Evolutionary conservation across 495 filamentous ascomycete species (phyloP).

Genomic region (Neurospora cerealis): DNA sequence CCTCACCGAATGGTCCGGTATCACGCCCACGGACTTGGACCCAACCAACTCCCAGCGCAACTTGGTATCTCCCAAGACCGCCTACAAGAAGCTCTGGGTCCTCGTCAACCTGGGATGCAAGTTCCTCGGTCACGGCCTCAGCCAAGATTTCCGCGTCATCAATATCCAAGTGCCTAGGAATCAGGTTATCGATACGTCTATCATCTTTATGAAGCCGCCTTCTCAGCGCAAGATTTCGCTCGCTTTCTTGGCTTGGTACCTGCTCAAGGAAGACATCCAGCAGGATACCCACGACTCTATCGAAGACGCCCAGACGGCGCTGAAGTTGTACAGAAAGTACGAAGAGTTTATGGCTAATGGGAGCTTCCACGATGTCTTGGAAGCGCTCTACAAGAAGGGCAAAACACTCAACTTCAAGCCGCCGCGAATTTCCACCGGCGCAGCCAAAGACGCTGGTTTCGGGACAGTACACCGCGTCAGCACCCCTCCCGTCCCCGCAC

Average conservation of each 20-base stretch:
- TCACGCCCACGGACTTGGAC: slow-evolving; percentile 76
- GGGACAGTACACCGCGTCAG: not conserved
- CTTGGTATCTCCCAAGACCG: slow-evolving; percentile 76
- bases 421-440: slow-evolving; percentile 30
- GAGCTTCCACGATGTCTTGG: slow-evolving; percentile 63
- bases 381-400: slow-evolving; percentile 71
- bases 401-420: slow-evolving; percentile 63
- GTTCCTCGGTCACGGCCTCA: slow-evolving; percentile 88
- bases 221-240: slow-evolving; percentile 69
- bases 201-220: slow-evolving; percentile 67
- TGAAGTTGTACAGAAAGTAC: slow-evolving; percentile 84
- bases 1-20: slow-evolving; percentile 84
- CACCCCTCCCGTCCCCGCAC: not conserved
- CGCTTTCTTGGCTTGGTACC: slow-evolving; percentile 75
- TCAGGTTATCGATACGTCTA: slow-evolving; percentile 88
- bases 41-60: slow-evolving; percentile 61
- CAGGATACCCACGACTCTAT: slow-evolving; percentile 82
- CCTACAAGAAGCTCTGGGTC: slow-evolving; percentile 97
- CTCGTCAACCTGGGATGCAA: slow-evolving; percentile 87
- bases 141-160: slow-evolving; percentile 92
- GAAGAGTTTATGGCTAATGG: slow-evolving; percentile 80
- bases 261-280: slow-evolving; percentile 89
- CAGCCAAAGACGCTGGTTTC: not conserved
- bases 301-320: slow-evolving; percentile 83
- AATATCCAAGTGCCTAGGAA: slow-evolving; percentile 90